phyloP scores from a whole-genome alignment of 164 flowering plant species.

The Stephania cephalantha region DNA sequence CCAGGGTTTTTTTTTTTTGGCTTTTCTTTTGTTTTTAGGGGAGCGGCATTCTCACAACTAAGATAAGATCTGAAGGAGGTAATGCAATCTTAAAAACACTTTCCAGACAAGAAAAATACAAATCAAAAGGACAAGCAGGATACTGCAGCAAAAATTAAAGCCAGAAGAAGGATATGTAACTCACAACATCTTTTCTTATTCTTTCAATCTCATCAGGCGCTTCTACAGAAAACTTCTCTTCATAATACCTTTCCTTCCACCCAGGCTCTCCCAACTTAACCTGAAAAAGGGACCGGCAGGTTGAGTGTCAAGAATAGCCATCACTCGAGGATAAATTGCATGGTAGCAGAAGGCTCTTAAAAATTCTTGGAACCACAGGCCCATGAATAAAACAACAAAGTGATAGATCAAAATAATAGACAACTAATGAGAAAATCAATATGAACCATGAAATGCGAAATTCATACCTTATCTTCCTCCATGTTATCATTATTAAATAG shows the following conservation, averaged over 20 bases:
- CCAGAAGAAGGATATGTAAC: slow-evolving; percentile 19
- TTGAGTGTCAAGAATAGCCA: slow-evolving; percentile 6
- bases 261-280: slow-evolving; percentile 88
- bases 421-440: neutral
- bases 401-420: neutral
- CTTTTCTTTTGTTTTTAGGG: no score
- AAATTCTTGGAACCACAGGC: neutral
- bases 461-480: slow-evolving; percentile 84
- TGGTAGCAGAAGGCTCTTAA: neutral
- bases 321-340: neutral
- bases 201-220: slow-evolving; percentile 63
- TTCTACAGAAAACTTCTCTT: slow-evolving; percentile 75
- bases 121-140: neutral
- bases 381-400: neutral
- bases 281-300: slow-evolving; percentile 27
- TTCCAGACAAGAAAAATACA: no score
- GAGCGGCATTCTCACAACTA: no score
- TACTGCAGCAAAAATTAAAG: neutral
- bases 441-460: neutral
- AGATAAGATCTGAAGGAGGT: no score
- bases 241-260: slow-evolving; percentile 95
- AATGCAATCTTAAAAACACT: no score
- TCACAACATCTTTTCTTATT: slow-evolving; percentile 82
- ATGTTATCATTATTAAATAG: slow-evolving; percentile 50
- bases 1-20: neutral